These are phyloP conservation scores for Scheffersomyces titani DNA, from an alignment of 1,139 yeast species.

Conservation along the genomic window DNA sequence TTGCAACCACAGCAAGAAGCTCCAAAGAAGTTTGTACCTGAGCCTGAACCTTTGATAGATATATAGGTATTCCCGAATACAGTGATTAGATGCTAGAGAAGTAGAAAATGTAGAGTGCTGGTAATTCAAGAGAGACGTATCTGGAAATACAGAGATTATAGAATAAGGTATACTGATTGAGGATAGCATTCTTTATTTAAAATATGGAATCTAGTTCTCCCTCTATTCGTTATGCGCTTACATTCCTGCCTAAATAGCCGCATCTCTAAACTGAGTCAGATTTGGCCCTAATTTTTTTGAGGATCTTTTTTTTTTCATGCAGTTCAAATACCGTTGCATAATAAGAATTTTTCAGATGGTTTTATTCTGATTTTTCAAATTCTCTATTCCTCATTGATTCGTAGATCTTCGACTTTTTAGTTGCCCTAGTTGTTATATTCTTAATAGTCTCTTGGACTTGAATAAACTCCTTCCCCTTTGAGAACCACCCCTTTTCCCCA, in stretches of 20 bases:
- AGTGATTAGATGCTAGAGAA: neutral
- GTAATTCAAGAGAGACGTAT: no score
- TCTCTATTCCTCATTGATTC: neutral
- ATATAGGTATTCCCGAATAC: slow-evolving; percentile 14
- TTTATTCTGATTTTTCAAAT: neutral
- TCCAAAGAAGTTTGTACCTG: slow-evolving; percentile 16
- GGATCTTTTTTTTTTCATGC: neutral
- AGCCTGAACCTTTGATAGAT: slow-evolving; percentile 42
- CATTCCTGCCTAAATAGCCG: no score
- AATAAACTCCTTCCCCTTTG: slow-evolving; percentile 4
- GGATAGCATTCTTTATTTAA: no score
- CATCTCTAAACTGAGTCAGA: no score
- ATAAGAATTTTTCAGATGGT: neutral
- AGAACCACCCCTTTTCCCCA: slow-evolving; percentile 12
- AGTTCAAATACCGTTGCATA: neutral
- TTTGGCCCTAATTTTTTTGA: no score
- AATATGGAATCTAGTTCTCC: no score
- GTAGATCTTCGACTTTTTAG: neutral
- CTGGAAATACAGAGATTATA: no score
- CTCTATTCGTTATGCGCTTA: no score
- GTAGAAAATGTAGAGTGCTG: no score
- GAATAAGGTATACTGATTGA: no score
- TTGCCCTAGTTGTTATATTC: neutral
- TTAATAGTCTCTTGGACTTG: slow-evolving; percentile 4
- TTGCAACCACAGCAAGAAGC: slow-evolving; percentile 2